A percentile compares a stretch with the other conserved stretches of the same genome.
Conservation (phyloP, 768 basidiomycete genomes). For the Suillus americanus region DNA sequence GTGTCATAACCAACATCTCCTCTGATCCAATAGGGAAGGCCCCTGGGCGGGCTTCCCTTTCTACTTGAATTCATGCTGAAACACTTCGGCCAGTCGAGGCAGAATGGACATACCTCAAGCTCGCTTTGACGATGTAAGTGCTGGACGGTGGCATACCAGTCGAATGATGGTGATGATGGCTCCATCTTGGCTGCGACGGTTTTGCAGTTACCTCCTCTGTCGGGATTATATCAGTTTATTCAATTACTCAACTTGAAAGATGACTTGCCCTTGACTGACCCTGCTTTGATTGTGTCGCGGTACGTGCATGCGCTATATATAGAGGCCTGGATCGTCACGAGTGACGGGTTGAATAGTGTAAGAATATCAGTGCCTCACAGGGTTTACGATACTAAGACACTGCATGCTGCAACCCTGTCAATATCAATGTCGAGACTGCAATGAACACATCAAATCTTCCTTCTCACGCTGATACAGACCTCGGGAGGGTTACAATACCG, state of each 20-base stretch:
- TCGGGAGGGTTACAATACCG: not conserved
- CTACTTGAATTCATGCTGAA: not conserved
- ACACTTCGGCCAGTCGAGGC: not conserved
- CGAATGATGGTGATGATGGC: too few species aligned
- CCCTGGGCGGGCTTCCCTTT: not conserved
- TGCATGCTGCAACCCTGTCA: not conserved
- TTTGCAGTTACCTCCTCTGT: not conserved
- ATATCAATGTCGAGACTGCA: not conserved
- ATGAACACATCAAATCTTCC: not conserved
- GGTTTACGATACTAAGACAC: not conserved
- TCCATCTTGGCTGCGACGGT: not conserved
- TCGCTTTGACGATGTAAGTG: not conserved
- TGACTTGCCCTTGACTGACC: not conserved
- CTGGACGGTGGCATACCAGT: not conserved
- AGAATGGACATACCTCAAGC: not conserved
- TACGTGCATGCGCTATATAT: not conserved
- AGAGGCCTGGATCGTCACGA: not conserved
- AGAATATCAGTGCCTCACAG: not conserved
- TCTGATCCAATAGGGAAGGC: not conserved
- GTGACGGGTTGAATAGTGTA: not conserved
- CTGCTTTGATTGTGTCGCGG: not conserved
- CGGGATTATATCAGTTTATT: not conserved
- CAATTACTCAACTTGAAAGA: not conserved
- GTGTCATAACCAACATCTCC: too few species aligned
- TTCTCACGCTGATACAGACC: not conserved